Conservation (phyloP, 169 alveolate species). For the Plasmodium coatneyi region DNA sequence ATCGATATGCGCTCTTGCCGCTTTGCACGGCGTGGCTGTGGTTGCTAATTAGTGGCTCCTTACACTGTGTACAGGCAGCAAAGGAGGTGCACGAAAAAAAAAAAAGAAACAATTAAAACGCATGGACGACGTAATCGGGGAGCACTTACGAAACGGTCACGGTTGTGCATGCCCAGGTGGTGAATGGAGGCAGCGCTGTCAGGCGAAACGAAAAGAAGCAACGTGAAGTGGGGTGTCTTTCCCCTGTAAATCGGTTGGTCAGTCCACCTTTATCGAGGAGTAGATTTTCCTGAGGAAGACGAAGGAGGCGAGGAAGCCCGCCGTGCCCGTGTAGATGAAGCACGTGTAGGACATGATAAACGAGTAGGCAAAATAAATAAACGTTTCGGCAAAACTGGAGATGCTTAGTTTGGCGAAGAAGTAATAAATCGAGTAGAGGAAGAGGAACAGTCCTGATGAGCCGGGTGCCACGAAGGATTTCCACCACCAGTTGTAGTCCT, state of each 20-base stretch:
- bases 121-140: background rate
- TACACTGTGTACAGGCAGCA: background rate
- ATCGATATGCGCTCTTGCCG: background rate
- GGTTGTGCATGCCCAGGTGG: too few species aligned
- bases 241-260: background rate
- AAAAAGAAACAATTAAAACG: background rate
- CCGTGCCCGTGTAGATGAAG: slow-evolving; percentile 87
- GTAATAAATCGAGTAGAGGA: slow-evolving; percentile 83
- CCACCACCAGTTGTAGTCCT: slow-evolving; percentile 92
- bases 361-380: slow-evolving; percentile 88
- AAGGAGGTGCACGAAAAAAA: background rate
- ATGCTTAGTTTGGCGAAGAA: slow-evolving; percentile 76
- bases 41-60: background rate
- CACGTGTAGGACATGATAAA: slow-evolving; percentile 80
- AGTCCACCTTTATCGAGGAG: slow-evolving; percentile 85
- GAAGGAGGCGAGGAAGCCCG: slow-evolving; percentile 86
- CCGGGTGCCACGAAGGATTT: slow-evolving; percentile 84
- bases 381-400: slow-evolving; percentile 82
- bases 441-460: slow-evolving; percentile 83
- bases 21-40: background rate
- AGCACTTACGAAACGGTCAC: background rate
- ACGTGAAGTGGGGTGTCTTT: too few species aligned
- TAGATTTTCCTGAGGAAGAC: slow-evolving; percentile 84
- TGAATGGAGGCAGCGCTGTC: too few species aligned
- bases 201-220: too few species aligned